Conservation (phyloP, 371 early-diverging fungal species). For the Syncephalis fuscata region DNA sequence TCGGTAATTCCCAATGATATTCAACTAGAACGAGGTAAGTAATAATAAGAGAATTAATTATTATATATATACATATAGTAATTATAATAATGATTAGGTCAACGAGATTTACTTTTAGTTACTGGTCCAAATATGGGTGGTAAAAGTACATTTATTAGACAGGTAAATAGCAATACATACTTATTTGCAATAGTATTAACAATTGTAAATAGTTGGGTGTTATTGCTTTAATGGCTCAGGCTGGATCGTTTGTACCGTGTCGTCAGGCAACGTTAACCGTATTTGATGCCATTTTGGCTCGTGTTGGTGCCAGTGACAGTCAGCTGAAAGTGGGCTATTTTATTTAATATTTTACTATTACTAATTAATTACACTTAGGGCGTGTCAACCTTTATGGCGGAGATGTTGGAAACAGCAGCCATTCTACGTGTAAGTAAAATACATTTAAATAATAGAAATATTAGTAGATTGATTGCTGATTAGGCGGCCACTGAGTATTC, state of each 20-base stretch:
- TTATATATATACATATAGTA: conserved; percentile 2
- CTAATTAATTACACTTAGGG: conserved; percentile 20
- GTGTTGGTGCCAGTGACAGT: conserved; percentile 96
- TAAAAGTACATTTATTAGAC: conserved; percentile 93
- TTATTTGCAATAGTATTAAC: not conserved
- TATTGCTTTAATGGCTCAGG: conserved; percentile 91
- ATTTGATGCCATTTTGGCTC: conserved; percentile 84
- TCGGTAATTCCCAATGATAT: conserved; percentile 91
- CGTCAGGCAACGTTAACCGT: conserved; percentile 58
- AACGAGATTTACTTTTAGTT: conserved; percentile 54
- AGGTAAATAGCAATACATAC: conserved; percentile 29
- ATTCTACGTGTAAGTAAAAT: conserved; percentile 53
- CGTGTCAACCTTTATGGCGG: conserved; percentile 98
- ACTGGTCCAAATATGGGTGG: conserved; percentile 97
- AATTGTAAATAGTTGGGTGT: conserved; percentile 49
- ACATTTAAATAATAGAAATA: not conserved
- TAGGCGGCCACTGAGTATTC: conserved; percentile 69
- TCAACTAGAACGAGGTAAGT: conserved; percentile 38
- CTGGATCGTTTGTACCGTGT: conserved; percentile 97
- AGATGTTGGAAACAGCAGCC: conserved; percentile 96
- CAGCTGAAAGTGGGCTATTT: conserved; percentile 34
- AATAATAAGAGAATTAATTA: not conserved
- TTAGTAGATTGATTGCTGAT: not conserved
- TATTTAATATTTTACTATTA: not conserved
- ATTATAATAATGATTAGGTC: too few species aligned